These are phyloP conservation scores for Globisporangium cystogenes DNA, from an alignment of 352 stramenopile species.

Conservation along the genomic window DNA sequence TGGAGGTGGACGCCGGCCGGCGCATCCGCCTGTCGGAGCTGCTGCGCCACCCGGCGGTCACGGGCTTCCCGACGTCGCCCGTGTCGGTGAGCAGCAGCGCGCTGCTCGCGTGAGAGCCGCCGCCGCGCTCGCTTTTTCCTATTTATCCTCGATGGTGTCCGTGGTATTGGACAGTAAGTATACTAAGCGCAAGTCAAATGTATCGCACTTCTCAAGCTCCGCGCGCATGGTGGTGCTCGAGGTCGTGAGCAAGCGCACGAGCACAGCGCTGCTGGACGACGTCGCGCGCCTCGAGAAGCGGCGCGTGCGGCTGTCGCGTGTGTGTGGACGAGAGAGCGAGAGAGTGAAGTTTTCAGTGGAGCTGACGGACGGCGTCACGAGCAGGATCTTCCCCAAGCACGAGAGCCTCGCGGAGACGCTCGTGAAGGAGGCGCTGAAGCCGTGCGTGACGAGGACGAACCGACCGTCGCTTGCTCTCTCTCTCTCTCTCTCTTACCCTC, in stretches of 20 bases:
- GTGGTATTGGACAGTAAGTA: neutral
- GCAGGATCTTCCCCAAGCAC: constrained; percentile 13
- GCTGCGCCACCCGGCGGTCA: constrained; percentile 51
- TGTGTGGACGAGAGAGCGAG: neutral
- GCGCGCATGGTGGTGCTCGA: constrained; percentile 5
- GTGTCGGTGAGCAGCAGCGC: constrained; percentile 8
- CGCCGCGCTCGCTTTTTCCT: neutral
- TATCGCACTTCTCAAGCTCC: neutral
- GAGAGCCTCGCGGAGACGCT: constrained; percentile 12
- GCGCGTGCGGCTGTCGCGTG: neutral
- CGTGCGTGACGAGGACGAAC: neutral
- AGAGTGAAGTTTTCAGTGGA: too few species aligned
- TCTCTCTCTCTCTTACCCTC: neutral
- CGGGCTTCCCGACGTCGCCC: constrained; percentile 6
- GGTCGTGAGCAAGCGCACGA: constrained; percentile 10
- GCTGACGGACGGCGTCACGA: neutral
- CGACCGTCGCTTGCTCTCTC: neutral
- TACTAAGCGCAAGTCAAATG: constrained; percentile 4
- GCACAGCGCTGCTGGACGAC: constrained; percentile 5
- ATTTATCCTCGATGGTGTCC: constrained; percentile 11
- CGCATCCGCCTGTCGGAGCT: constrained; percentile 65
- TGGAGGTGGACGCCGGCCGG: constrained; percentile 45
- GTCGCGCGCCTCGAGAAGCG: constrained; percentile 12
- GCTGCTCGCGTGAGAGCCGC: constrained; percentile 1
- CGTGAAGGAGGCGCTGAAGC: constrained; percentile 10